These are phyloP conservation scores for Wickerhamomyces canadensis DNA, from an alignment of 805 yeast species.

Conservation along the genomic window DNA sequence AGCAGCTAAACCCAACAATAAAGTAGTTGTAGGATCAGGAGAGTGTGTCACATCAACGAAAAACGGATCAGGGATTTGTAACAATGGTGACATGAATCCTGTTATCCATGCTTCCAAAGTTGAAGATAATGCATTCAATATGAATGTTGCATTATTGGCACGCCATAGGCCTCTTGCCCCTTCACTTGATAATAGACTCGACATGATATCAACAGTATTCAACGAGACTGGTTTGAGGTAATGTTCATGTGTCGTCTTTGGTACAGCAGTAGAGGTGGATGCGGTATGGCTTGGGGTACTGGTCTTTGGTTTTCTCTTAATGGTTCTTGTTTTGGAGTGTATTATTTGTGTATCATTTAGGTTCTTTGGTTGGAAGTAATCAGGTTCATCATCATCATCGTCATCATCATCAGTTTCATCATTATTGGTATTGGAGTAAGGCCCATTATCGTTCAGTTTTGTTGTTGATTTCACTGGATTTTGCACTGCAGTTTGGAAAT, in stretches of 20 bases:
- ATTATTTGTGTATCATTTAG: conserved; percentile 12
- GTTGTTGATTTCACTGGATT: conserved; percentile 13
- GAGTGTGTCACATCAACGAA: conserved; percentile 79
- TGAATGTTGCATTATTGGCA: conserved; percentile 74
- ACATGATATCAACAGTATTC: conserved; percentile 62
- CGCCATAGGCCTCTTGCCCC: conserved; percentile 70
- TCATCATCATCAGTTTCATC: conserved; percentile 32
- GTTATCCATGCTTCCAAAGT: conserved; percentile 90
- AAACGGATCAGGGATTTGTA: conserved; percentile 84
- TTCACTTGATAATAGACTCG: conserved; percentile 58
- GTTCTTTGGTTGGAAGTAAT: conserved; percentile 32
- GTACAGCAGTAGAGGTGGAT: too few species aligned
- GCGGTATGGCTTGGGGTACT: too few species aligned
- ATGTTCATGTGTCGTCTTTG: conserved; percentile 3
- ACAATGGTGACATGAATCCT: conserved; percentile 75
- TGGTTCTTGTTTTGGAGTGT: conserved; percentile 16
- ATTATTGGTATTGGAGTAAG: not conserved
- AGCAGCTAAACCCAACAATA: conserved; percentile 63
- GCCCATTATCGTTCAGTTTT: conserved; percentile 10
- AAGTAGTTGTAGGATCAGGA: conserved; percentile 65
- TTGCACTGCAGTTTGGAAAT: conserved; percentile 33
- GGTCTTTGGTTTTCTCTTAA: conserved; percentile 3
- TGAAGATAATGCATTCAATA: conserved; percentile 65
- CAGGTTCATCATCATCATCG: conserved; percentile 38
- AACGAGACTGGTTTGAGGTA: conserved; percentile 52